phyloP scores from a whole-genome alignment of 257 asterid genomes.

The Thymus mandschuricus region DNA sequence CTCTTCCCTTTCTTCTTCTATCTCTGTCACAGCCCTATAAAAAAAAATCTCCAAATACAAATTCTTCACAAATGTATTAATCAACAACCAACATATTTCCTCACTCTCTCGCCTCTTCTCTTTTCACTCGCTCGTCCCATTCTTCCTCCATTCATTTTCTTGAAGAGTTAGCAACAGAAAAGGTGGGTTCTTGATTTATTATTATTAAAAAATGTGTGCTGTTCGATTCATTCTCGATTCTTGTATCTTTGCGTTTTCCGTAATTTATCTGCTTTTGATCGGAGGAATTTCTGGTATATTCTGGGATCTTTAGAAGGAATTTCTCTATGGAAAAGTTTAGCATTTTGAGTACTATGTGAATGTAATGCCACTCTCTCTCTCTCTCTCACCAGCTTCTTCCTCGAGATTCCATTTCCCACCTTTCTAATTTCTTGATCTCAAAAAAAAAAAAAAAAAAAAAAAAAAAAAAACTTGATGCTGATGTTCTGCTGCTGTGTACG shows the following conservation, averaged over 20 bases:
- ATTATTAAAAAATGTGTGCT: too few relatives aligned
- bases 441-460: too few relatives aligned
- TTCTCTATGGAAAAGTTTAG: background rate
- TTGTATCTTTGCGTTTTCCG: background rate
- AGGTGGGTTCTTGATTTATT: conserved; percentile 33
- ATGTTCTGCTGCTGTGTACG: background rate
- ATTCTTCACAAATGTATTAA: background rate
- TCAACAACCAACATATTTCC: background rate
- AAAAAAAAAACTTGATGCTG: too few relatives aligned
- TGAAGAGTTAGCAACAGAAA: conserved; percentile 16
- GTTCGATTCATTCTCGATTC: background rate
- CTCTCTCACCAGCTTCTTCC: conserved; percentile 7
- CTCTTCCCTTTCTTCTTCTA: conserved; percentile 16
- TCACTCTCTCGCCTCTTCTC: background rate
- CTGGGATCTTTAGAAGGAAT: conserved; percentile 21
- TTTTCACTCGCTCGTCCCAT: conserved; percentile 22
- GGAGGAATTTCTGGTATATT: conserved; percentile 15
- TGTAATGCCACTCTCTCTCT: background rate
- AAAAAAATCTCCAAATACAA: background rate
- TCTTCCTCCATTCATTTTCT: conserved; percentile 2
- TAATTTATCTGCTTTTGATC: conserved; percentile 14
- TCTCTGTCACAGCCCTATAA: conserved; percentile 1
- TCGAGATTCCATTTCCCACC: background rate
- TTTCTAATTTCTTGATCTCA: background rate
- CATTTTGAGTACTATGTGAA: background rate